These are phyloP conservation scores for Pyrenophora seminiperda DNA, from an alignment of 2,329 filamentous ascomycete species.

Conservation along the genomic window DNA sequence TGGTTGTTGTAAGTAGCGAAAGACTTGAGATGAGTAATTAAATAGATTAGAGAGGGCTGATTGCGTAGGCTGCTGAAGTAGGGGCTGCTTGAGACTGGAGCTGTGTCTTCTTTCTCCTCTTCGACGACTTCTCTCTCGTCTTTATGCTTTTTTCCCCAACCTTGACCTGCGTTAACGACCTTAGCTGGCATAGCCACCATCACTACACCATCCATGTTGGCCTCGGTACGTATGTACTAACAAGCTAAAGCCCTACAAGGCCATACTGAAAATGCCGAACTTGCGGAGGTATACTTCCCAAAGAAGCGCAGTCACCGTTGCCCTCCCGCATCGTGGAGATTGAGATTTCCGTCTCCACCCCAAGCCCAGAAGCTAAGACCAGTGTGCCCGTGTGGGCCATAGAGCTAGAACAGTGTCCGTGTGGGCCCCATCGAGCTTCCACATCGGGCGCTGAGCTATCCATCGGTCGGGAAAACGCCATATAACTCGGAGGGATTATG, in stretches of 20 bases:
- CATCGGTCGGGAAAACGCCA: too few relatives aligned
- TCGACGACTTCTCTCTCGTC: neutral
- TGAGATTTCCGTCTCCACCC: neutral
- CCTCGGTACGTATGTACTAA: neutral
- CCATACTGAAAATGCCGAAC: neutral
- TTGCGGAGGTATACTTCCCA: neutral
- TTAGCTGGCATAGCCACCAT: too few relatives aligned
- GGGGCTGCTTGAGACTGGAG: too few relatives aligned
- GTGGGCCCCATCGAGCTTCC: too few relatives aligned
- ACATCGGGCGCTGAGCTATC: too few relatives aligned
- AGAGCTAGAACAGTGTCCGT: too few relatives aligned
- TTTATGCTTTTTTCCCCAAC: neutral
- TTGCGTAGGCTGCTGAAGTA: neutral
- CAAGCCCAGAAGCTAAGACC: neutral
- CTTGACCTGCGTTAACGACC: too few relatives aligned
- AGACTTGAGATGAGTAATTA: neutral
- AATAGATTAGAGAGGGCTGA: neutral
- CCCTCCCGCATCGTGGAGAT: neutral
- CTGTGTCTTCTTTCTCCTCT: neutral
- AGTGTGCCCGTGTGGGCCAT: too few relatives aligned
- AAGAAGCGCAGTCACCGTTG: constrained; percentile 1
- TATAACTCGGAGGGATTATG: too few relatives aligned
- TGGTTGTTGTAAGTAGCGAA: too few relatives aligned
- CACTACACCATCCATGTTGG: too few relatives aligned
- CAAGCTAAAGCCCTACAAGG: neutral